These are phyloP conservation scores for Discostella stelligeroides DNA, from an alignment of 108 stramenopile genomes.

Conservation along the genomic window DNA sequence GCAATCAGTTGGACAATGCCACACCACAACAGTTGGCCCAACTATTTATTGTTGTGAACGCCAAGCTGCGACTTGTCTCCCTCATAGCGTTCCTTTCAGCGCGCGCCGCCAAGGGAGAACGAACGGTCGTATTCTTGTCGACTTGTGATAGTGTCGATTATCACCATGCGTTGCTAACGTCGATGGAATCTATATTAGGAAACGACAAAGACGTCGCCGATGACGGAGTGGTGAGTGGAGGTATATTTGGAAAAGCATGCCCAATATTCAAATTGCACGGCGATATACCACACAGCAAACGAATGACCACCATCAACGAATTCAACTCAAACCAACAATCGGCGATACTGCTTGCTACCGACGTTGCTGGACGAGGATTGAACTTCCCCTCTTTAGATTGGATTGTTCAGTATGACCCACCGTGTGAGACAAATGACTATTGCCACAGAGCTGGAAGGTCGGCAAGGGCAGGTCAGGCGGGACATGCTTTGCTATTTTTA, in stretches of 20 bases:
- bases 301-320: slow-evolving; percentile 58
- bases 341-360: slow-evolving; percentile 83
- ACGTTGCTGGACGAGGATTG: slow-evolving; percentile 94
- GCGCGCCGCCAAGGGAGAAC: slow-evolving; percentile 66
- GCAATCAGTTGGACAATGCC: slow-evolving; percentile 57
- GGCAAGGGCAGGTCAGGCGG: slow-evolving; percentile 85
- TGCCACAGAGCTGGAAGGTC: slow-evolving; percentile 91
- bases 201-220: slow-evolving; percentile 11
- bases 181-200: slow-evolving; percentile 58
- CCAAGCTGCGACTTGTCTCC: slow-evolving; percentile 89
- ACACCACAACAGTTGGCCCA: slow-evolving; percentile 90
- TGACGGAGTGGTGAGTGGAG: slow-evolving; percentile 12
- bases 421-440: slow-evolving; percentile 89
- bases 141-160: slow-evolving; percentile 97
- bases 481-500: slow-evolving; percentile 87
- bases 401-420: slow-evolving; percentile 95
- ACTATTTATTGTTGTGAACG: slow-evolving; percentile 84
- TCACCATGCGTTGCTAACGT: slow-evolving; percentile 75
- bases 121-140: slow-evolving; percentile 91
- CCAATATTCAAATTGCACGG: slow-evolving; percentile 85
- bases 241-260: slow-evolving; percentile 66
- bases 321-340: slow-evolving; percentile 46
- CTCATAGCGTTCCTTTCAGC: slow-evolving; percentile 85
- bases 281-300: slow-evolving; percentile 75
- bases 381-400: slow-evolving; percentile 87